Conservation (phyloP, 306 rosid species). For the Psophocarpus tetragonolobus region DNA sequence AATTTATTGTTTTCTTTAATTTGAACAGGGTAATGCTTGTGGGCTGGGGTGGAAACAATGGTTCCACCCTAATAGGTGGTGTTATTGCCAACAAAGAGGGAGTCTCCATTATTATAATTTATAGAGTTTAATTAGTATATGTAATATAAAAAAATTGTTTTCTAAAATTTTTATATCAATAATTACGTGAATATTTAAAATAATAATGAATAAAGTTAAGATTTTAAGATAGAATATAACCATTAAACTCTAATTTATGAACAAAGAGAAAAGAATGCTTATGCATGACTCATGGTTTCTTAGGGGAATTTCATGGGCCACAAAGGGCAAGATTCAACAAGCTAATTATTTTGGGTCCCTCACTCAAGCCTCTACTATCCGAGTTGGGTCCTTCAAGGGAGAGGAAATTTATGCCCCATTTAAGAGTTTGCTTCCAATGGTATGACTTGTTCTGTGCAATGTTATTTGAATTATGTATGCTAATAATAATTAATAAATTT, state of each 20-base stretch:
- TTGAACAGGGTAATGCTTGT: slow-evolving; percentile 91
- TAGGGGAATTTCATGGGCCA: slow-evolving; percentile 99
- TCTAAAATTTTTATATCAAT: no score
- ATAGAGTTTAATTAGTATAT: no score
- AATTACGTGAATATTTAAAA: no score
- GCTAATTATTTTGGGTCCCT: slow-evolving; percentile 95
- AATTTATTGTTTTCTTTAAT: background rate
- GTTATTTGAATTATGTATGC: no score
- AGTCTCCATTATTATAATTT: no score
- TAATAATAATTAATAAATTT: no score
- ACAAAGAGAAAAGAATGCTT: no score
- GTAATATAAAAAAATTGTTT: no score
- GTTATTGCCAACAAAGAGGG: slow-evolving; percentile 92
- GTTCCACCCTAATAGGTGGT: slow-evolving; percentile 86
- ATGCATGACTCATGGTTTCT: background rate
- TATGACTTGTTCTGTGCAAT: no score
- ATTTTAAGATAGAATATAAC: no score
- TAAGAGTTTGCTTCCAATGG: slow-evolving; percentile 96
- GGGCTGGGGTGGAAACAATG: slow-evolving; percentile 99
- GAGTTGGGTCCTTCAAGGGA: slow-evolving; percentile 92
- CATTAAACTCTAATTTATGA: no score
- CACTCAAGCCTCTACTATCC: slow-evolving; percentile 88
- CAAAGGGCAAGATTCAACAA: slow-evolving; percentile 90
- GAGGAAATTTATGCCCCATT: slow-evolving; percentile 97
- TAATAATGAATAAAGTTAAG: no score